A percentile compares a stretch with the other conserved stretches of the same genome.
phyloP scores from a whole-genome alignment of 2,329 filamentous ascomycete genomes.

The Trichoderma guizhouense region DNA sequence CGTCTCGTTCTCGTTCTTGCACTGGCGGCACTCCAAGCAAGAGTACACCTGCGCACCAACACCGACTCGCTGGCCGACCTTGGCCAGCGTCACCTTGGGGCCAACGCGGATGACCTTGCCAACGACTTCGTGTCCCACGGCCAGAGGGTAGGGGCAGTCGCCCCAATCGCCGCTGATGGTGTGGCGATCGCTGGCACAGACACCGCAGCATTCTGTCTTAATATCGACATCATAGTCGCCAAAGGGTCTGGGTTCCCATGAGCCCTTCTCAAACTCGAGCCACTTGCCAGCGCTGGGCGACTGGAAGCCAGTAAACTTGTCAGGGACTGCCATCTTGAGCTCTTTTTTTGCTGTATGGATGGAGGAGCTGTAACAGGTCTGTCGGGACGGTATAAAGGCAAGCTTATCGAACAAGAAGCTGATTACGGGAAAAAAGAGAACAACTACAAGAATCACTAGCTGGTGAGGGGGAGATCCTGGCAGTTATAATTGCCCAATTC shows the following conservation, averaged over 20 bases:
- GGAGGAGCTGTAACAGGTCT: background rate
- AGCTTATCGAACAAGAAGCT: background rate
- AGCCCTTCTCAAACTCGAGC: slow-evolving; percentile 63
- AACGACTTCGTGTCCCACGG: slow-evolving; percentile 71
- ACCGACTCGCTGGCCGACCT: slow-evolving; percentile 57
- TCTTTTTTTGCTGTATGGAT: background rate
- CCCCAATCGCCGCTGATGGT: slow-evolving; percentile 69
- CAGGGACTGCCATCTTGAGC: slow-evolving; percentile 51
- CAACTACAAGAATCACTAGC: background rate
- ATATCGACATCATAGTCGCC: slow-evolving; percentile 85
- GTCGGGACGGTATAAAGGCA: background rate
- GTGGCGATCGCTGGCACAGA: slow-evolving; percentile 71
- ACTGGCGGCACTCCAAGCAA: slow-evolving; percentile 45
- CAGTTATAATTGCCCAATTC: background rate
- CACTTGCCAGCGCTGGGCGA: slow-evolving; percentile 52
- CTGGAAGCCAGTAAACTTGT: slow-evolving; percentile 61
- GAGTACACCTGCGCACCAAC: slow-evolving; percentile 55
- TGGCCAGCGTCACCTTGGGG: slow-evolving; percentile 43
- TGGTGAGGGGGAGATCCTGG: background rate
- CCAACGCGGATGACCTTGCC: slow-evolving; percentile 67
- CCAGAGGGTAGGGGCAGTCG: slow-evolving; percentile 57
- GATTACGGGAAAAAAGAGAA: background rate
- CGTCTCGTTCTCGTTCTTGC: slow-evolving; percentile 40
- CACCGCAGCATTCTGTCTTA: slow-evolving; percentile 77
- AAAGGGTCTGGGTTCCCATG: slow-evolving; percentile 82